Conservation (phyloP, 1,284 basidiomycete genomes). For the Grifola frondosa region DNA sequence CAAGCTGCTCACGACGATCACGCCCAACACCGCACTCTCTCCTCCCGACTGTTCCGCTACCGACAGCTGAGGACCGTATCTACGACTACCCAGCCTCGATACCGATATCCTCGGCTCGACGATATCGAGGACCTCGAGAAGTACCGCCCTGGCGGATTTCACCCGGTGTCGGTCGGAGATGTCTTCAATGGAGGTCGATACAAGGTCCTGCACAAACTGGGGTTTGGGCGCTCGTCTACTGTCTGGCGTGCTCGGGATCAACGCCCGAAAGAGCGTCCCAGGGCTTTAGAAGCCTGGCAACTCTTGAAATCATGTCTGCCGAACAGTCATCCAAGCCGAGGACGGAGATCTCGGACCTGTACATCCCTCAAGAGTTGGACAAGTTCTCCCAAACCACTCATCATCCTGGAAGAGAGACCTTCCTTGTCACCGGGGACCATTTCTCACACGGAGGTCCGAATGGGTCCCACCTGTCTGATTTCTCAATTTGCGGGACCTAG, state of each 20-base stretch:
- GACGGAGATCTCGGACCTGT: constrained; percentile 26
- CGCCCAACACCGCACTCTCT: no score
- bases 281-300: constrained; percentile 25
- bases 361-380: constrained; percentile 19
- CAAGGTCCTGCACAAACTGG: constrained; percentile 39
- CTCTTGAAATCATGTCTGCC: constrained; percentile 37
- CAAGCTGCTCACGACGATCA: no score
- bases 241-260: constrained; percentile 41
- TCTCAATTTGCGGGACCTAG: constrained; percentile 35
- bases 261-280: background rate
- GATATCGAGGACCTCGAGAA: constrained; percentile 34
- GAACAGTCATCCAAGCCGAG: constrained; percentile 24
- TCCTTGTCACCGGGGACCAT: constrained; percentile 25
- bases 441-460: constrained; percentile 35
- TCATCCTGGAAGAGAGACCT: background rate
- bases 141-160: constrained; percentile 37
- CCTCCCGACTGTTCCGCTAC: no score
- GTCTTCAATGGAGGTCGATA: constrained; percentile 33
- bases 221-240: constrained; percentile 39
- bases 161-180: constrained; percentile 38
- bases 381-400: constrained; percentile 16
- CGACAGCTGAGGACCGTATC: no score
- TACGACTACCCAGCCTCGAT: no score
- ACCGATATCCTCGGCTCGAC: no score
- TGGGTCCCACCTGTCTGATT: constrained; percentile 33